Evolutionary conservation across 371 early-diverging fungal species (phyloP), one percentile per base, ranked within the genome.

Genomic region (Lichtheimia corymbifera): DNA sequence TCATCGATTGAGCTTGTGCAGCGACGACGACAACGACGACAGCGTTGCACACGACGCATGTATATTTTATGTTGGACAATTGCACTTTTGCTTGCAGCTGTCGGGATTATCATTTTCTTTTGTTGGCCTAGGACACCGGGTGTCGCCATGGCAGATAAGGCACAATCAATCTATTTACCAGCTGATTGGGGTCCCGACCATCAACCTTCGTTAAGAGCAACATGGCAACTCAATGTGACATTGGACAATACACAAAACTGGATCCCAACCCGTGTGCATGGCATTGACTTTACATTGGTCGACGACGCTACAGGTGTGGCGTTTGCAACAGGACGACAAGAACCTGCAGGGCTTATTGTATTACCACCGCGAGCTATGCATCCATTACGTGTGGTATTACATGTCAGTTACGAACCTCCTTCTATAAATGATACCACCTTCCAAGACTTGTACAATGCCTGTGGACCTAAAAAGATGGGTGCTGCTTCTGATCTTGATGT

Each of bases 171-270:
- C 12, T 50, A 58, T 50, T 17, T 22, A 9, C 50, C 59, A 13
- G 55, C 67, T 0, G 61, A 59, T 42, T 71, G 71, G 71, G 71
- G 71, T 13, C 68, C 59, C 3, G 54, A 68, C 24, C 25, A 50
- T 14, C 42, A 55, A 12, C 27, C 62, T 2, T 62, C 30, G 4
- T 41, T 67, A 2, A 58, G 58, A 12, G 64, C 72, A 0, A 62
- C 68, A 9, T 71, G 72, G 72, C 57, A 51, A n/a, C 55, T 71
- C 12, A 71, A 71, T 59, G 65, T 67, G 5, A 71, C 68, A 12
- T 55, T 71, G 25, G 68, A 71, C 27, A 71, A 71, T 17, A 40
- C 56, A 4, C 59, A 56, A n/a, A 71, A 71, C 50, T 71, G 72
- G 72, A 60, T 67, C 15, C 68, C 72, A 1, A 67, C 68, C 0